These are phyloP conservation scores for Penicillium olsonii DNA, from an alignment of 2,329 filamentous ascomycete species.

Conservation along the genomic window DNA sequence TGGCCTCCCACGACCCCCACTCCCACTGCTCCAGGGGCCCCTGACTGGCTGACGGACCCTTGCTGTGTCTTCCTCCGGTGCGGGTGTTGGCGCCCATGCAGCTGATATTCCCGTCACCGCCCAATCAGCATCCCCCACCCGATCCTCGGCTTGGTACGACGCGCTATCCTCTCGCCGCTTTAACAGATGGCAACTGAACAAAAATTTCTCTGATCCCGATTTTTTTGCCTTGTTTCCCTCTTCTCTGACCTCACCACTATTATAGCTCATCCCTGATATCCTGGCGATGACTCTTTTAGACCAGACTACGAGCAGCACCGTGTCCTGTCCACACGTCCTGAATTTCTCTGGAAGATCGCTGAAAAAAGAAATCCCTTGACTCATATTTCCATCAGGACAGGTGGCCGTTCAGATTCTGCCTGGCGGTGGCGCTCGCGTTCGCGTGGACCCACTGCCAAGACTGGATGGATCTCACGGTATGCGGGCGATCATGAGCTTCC, in stretches of 20 bases:
- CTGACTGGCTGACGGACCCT: slow-evolving; percentile 26
- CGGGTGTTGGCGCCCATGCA: slow-evolving; percentile 31
- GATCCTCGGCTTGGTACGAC: slow-evolving; percentile 31
- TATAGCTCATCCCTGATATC: not conserved
- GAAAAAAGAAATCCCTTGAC: no score
- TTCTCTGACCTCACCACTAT: slow-evolving; percentile 10
- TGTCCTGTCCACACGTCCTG: no score
- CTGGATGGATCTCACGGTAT: slow-evolving; percentile 23
- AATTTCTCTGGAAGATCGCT: no score
- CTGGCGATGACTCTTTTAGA: no score
- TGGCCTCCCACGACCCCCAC: not conserved
- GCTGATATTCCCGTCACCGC: slow-evolving; percentile 21
- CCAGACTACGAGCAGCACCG: no score
- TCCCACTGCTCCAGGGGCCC: not conserved
- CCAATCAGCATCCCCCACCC: slow-evolving; percentile 31
- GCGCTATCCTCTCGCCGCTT: slow-evolving; percentile 37
- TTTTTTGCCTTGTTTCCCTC: slow-evolving; percentile 19
- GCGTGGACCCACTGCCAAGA: slow-evolving; percentile 23
- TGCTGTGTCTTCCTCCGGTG: slow-evolving; percentile 30
- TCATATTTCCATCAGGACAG: slow-evolving; percentile 20
- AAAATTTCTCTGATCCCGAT: slow-evolving; percentile 29
- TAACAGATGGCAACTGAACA: slow-evolving; percentile 36
- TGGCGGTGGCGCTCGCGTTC: slow-evolving; percentile 16
- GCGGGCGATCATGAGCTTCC: slow-evolving; percentile 13
- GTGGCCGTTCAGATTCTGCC: slow-evolving; percentile 23